These are phyloP conservation scores for Trichoderma harzianum DNA, from an alignment of 2,329 filamentous ascomycete species.

Conservation along the genomic window DNA sequence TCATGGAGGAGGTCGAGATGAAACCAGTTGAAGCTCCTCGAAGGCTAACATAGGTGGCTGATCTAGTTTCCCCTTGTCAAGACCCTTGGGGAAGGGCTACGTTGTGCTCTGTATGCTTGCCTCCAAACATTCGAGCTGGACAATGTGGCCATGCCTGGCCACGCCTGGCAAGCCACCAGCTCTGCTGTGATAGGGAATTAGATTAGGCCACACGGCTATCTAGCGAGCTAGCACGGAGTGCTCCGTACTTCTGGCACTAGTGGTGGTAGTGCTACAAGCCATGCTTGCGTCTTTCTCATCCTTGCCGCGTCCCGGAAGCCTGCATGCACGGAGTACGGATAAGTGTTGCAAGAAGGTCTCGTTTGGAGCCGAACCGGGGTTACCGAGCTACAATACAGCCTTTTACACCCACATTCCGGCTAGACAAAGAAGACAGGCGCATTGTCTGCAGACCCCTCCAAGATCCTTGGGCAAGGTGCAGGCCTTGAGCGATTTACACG, in stretches of 20 bases:
- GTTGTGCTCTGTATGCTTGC: neutral
- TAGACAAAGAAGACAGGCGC: neutral
- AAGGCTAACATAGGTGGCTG: neutral
- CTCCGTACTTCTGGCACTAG: constrained; percentile 9
- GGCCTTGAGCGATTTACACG: constrained; percentile 14
- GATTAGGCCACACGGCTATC: constrained; percentile 16
- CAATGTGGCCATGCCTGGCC: neutral
- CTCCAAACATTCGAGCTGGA: neutral
- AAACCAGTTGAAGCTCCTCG: neutral
- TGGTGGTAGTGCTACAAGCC: neutral
- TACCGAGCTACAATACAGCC: neutral
- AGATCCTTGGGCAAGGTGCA: neutral
- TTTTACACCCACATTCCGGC: neutral
- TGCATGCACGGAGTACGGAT: constrained; percentile 1
- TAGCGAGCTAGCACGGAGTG: constrained; percentile 14
- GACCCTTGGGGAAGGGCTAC: neutral
- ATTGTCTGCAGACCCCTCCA: neutral
- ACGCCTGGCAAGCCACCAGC: neutral
- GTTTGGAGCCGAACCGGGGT: constrained; percentile 2
- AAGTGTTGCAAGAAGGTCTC: neutral
- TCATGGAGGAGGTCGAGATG: neutral
- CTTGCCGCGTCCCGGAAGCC: constrained; percentile 1
- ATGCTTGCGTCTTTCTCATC: neutral
- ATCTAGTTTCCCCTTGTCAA: neutral
- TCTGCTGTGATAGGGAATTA: neutral